Percentiles rank a stretch among this genome's conserved stretches.
Conservation (phyloP, 116 monocot genomes). For the Papilionanthe hybrid region DNA sequence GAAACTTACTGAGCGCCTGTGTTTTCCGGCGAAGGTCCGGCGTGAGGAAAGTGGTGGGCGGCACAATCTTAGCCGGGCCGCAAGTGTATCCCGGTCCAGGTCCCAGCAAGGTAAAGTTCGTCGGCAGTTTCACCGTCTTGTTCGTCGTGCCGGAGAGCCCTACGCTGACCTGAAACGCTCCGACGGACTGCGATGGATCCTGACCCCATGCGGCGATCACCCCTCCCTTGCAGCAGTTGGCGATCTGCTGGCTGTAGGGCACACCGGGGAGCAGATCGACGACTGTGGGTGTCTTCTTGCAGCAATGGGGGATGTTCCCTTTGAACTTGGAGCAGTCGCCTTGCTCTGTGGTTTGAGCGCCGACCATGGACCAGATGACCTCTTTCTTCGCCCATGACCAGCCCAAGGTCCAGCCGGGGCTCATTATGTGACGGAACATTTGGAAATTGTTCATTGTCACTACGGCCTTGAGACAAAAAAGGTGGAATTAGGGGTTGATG, state of each 20-base stretch:
- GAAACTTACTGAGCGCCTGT: conserved; percentile 57
- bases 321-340: conserved; percentile 66
- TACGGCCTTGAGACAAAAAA: conserved; percentile 20
- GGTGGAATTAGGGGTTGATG: background rate
- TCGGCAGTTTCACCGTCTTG: conserved; percentile 58
- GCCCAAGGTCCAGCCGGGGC: conserved; percentile 45
- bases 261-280: conserved; percentile 59
- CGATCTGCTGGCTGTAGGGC: conserved; percentile 61
- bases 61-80: conserved; percentile 57
- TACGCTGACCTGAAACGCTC: conserved; percentile 57
- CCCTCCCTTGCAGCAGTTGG: conserved; percentile 60
- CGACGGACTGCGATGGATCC: conserved; percentile 40
- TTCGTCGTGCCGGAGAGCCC: conserved; percentile 55
- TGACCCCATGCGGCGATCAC: conserved; percentile 40
- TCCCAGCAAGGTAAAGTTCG: conserved; percentile 55
- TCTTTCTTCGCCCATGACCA: conserved; percentile 56
- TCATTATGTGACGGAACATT: conserved; percentile 63
- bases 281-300: conserved; percentile 36
- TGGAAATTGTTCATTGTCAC: conserved; percentile 66
- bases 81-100: conserved; percentile 62
- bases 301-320: conserved; percentile 53
- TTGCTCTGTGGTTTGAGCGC: conserved; percentile 56
- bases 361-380: conserved; percentile 67
- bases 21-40: conserved; percentile 54
- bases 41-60: conserved; percentile 40